phyloP scores from a whole-genome alignment of 2,329 filamentous ascomycete genomes.

The Lachnellula suecica region DNA sequence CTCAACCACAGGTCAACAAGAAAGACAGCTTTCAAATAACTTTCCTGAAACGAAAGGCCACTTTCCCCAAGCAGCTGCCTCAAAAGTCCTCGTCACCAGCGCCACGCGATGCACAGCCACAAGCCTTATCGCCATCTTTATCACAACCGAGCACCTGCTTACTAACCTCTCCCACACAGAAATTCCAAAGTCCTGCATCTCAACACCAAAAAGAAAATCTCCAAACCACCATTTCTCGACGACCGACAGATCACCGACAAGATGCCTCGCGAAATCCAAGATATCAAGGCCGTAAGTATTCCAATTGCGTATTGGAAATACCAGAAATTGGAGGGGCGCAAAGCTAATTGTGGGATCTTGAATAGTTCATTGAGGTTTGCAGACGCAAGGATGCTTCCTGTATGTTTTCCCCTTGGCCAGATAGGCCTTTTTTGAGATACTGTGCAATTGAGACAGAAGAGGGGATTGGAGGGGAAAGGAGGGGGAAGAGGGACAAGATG shows the following conservation, averaged over 20 bases:
- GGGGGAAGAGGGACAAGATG: neutral
- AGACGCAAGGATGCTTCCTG: slow-evolving; percentile 98
- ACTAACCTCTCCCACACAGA: slow-evolving; percentile 6
- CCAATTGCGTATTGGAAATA: neutral
- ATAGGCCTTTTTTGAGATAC: too few species aligned
- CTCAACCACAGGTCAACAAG: neutral
- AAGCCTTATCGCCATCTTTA: neutral
- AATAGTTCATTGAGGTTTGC: slow-evolving; percentile 99
- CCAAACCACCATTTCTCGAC: slow-evolving; percentile 18
- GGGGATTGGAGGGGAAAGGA: neutral
- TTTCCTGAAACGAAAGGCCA: neutral
- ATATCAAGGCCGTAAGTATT: slow-evolving; percentile 80
- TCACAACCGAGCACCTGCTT: slow-evolving; percentile 6
- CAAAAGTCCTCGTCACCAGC: slow-evolving; percentile 11
- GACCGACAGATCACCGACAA: slow-evolving; percentile 51
- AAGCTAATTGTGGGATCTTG: slow-evolving; percentile 8
- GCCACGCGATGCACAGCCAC: slow-evolving; percentile 2
- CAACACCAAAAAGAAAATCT: slow-evolving; percentile 11
- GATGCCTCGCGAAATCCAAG: slow-evolving; percentile 97
- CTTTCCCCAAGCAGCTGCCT: neutral
- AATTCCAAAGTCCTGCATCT: slow-evolving; percentile 1
- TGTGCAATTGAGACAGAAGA: neutral
- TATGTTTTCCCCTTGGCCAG: slow-evolving; percentile 55
- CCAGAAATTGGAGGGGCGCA: neutral
- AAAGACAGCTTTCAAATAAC: neutral